A percentile compares a stretch with the other conserved stretches of the same genome.
phyloP scores from a whole-genome alignment of 2,329 filamentous ascomycete species.

The Apiospora marii region DNA sequence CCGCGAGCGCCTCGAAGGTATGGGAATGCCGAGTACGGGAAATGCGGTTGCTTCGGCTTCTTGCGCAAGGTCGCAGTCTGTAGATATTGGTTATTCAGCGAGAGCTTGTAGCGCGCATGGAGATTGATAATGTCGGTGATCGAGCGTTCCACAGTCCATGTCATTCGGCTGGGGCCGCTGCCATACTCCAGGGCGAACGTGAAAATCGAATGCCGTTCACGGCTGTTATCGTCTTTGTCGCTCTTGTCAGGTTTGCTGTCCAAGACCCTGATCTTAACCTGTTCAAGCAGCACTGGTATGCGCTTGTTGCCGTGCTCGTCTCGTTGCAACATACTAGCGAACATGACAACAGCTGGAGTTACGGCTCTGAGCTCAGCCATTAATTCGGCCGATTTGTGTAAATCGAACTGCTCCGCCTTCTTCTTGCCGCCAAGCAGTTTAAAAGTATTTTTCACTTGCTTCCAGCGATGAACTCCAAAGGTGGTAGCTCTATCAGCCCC shows the following conservation, averaged over 20 bases:
- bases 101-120: conserved; percentile 91
- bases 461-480: conserved; percentile 85
- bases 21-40: conserved; percentile 88
- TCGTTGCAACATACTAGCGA: conserved; percentile 97
- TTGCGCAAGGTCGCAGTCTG: conserved; percentile 71
- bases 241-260: conserved; percentile 78
- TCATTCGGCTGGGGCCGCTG: conserved; percentile 94
- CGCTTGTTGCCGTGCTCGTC: conserved; percentile 96
- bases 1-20: conserved; percentile 80
- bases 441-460: conserved; percentile 88
- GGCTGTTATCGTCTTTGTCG: conserved; percentile 67
- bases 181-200: conserved; percentile 95
- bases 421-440: conserved; percentile 75
- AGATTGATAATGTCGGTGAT: conserved; percentile 91
- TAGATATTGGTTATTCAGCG: conserved; percentile 76
- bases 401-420: conserved; percentile 89
- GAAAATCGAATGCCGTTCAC: conserved; percentile 82
- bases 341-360: conserved; percentile 89
- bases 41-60: conserved; percentile 84
- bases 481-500: conserved; percentile 74
- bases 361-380: conserved; percentile 95
- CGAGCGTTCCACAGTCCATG: conserved; percentile 89
- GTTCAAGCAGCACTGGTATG: conserved; percentile 93
- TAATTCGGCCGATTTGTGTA: conserved; percentile 93
- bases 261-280: conserved; percentile 86